Percentiles rank a stretch among this genome's conserved stretches.
These are phyloP conservation scores for Naganishia antarctica DNA, from an alignment of 768 basidiomycete species.

Conservation along the genomic window DNA sequence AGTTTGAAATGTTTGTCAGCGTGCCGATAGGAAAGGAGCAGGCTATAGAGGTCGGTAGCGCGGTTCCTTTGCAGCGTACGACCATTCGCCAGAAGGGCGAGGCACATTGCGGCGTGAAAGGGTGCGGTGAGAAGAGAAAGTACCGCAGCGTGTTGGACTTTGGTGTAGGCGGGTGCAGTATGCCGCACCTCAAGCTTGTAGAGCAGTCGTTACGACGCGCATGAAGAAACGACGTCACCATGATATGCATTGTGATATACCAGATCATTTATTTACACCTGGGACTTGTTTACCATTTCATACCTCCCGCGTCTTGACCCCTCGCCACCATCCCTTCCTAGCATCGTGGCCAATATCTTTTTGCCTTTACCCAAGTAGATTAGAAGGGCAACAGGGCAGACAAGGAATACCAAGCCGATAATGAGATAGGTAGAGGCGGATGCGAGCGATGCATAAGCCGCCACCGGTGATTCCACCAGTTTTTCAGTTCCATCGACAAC, in stretches of 20 bases:
- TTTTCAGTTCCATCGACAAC: conserved; percentile 7
- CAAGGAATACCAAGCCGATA: conserved; percentile 1
- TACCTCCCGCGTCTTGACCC: conserved; percentile 2
- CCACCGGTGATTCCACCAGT: conserved; percentile 1
- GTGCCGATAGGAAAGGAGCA: conserved; percentile 31
- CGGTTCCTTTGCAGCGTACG: background rate
- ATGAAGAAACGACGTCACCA: background rate
- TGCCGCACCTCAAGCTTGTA: conserved; percentile 38
- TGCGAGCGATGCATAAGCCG: background rate
- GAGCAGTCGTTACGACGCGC: conserved; percentile 20
- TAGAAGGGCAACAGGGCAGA: conserved; percentile 6
- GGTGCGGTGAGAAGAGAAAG: conserved; percentile 35
- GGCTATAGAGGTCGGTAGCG: conserved; percentile 22
- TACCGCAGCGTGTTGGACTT: conserved; percentile 38
- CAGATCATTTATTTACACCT: background rate
- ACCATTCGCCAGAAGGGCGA: background rate
- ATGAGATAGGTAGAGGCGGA: conserved; percentile 14
- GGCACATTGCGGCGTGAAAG: conserved; percentile 34
- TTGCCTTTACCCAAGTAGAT: conserved; percentile 3
- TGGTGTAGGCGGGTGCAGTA: conserved; percentile 38
- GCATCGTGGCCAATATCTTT: background rate
- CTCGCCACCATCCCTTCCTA: conserved; percentile 1
- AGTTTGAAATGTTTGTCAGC: conserved; percentile 27
- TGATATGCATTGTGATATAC: conserved; percentile 5
- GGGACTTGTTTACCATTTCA: conserved; percentile 13